Conservation (phyloP, 352 stramenopile species). For the Phytophthora quininea region DNA sequence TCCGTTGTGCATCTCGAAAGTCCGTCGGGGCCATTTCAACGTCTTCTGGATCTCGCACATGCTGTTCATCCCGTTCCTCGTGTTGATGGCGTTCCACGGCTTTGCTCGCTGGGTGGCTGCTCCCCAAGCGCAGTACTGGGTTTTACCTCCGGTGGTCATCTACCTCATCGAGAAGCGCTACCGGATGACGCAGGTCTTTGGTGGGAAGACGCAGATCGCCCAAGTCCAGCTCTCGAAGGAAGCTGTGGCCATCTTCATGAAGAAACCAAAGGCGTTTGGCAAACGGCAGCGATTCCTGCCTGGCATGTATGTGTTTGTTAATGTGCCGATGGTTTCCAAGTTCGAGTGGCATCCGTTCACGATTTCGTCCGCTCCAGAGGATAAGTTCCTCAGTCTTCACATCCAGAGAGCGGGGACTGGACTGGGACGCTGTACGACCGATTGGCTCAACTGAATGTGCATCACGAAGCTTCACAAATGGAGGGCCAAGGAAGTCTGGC, state of each 20-base stretch:
- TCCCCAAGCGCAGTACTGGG: slow-evolving; percentile 60
- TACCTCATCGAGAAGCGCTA: slow-evolving; percentile 73
- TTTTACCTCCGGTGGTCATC: slow-evolving; percentile 58
- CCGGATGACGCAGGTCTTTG: slow-evolving; percentile 59
- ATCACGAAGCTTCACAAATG: slow-evolving; percentile 25
- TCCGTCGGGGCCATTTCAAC: slow-evolving; percentile 69
- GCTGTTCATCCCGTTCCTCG: slow-evolving; percentile 70
- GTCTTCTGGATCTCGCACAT: slow-evolving; percentile 74
- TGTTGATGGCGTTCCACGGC: slow-evolving; percentile 65
- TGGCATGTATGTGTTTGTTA: slow-evolving; percentile 87
- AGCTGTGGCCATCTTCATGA: slow-evolving; percentile 68
- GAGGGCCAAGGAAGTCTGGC: slow-evolving; percentile 34
- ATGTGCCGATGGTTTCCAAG: slow-evolving; percentile 76
- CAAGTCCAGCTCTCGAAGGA: slow-evolving; percentile 59
- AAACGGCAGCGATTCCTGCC: slow-evolving; percentile 59
- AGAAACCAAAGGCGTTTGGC: slow-evolving; percentile 58
- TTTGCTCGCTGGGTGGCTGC: slow-evolving; percentile 67
- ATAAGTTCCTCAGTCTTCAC: slow-evolving; percentile 71
- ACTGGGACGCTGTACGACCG: slow-evolving; percentile 58
- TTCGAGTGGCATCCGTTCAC: slow-evolving; percentile 92
- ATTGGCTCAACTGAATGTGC: slow-evolving; percentile 44
- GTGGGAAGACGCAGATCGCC: slow-evolving; percentile 51
- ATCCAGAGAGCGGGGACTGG: slow-evolving; percentile 78
- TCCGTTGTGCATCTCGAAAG: slow-evolving; percentile 49
- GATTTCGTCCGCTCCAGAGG: slow-evolving; percentile 82